Base-by-base conservation (phyloP, 1,284 basidiomycete genomes). In the Pseudozyma tsukubaensis region DNA sequence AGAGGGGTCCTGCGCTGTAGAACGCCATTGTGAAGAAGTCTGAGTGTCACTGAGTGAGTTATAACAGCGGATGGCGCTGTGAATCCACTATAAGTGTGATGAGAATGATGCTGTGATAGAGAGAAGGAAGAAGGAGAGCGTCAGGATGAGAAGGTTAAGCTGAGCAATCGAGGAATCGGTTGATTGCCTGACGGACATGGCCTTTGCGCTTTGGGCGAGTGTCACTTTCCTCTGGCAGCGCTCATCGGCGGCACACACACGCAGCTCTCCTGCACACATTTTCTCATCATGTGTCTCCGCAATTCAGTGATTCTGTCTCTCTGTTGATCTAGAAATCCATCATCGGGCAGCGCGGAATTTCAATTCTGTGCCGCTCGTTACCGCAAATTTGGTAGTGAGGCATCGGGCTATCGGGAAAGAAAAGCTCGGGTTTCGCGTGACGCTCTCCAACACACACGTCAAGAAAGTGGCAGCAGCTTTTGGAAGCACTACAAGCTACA, bases 1-100 rank as follows among this genome's bases (percentile, higher is more conserved):
- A 71, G 36, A 75, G 61, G 14, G 72, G 72, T 16, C 72, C 72
- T 44, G 67, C 64, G 51, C 57, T 64, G 54, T 75, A 75, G 61
- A 71, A 75, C 13, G 72, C 72, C 72, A 75, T 75, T 29, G 36
- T 42, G 19, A 19, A 35, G 44, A 11, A 21, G 19, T 5, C 18
- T 45, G 13, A 11, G 21, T 24, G 44, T 29, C 9, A 10, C 21
- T 12, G 21, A 21, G 19, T 12, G 44, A 24, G 12, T 35, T 36
- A 29, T 34, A 35, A 16, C 10, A n/a, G 43, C 19, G 18, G 43
- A 44, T 44, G 47, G 24, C 5, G 18, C 14, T 49, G 18, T 12
- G 11, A 35, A 29, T 29, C 6, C 24, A 29, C 24, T 3, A 29
- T 29, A 29, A 6, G 6, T 29, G 24, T 29, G 47, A 12, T 10